Percentiles rank a stretch among this genome's conserved stretches.
These are phyloP conservation scores for Linnemannia elongata DNA, from an alignment of 192 early-diverging fungal species.

Conservation along the genomic window DNA sequence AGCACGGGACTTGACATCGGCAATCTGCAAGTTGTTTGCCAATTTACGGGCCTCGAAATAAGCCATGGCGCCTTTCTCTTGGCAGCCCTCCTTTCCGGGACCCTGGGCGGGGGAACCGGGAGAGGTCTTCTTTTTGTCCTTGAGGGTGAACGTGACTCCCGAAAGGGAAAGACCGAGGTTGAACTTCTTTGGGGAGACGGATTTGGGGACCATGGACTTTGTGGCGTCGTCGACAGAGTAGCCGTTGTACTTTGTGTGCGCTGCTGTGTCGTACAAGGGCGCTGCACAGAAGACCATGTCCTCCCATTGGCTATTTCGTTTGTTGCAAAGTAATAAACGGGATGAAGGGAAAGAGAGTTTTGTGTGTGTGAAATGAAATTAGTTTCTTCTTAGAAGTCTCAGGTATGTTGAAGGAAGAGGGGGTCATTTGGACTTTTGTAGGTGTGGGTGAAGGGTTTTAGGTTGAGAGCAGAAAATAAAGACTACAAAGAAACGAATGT, in stretches of 20 bases:
- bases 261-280: slow-evolving; percentile 39
- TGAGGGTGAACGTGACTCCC: slow-evolving; percentile 52
- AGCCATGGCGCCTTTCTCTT: slow-evolving; percentile 55
- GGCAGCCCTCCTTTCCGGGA: slow-evolving; percentile 47
- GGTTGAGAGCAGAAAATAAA: too few species aligned
- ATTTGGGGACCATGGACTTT: slow-evolving; percentile 46
- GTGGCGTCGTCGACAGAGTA: slow-evolving; percentile 49
- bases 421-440: background rate
- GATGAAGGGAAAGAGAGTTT: background rate
- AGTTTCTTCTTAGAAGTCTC: background rate
- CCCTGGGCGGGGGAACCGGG: slow-evolving; percentile 47
- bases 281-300: slow-evolving; percentile 53
- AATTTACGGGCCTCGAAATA: slow-evolving; percentile 43
- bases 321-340: background rate
- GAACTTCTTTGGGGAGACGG: slow-evolving; percentile 45
- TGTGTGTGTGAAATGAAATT: background rate
- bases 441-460: too few species aligned
- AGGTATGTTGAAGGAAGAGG: background rate
- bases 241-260: slow-evolving; percentile 39
- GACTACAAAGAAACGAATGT: background rate
- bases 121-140: slow-evolving; percentile 33
- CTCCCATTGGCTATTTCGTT: slow-evolving; percentile 43
- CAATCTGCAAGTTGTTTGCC: slow-evolving; percentile 23
- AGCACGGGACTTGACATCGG: slow-evolving; percentile 15
- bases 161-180: slow-evolving; percentile 52